A percentile compares a stretch with the other conserved stretches of the same genome.
phyloP scores from a whole-genome alignment of 768 basidiomycete species.

The Polyporus arcularius region DNA sequence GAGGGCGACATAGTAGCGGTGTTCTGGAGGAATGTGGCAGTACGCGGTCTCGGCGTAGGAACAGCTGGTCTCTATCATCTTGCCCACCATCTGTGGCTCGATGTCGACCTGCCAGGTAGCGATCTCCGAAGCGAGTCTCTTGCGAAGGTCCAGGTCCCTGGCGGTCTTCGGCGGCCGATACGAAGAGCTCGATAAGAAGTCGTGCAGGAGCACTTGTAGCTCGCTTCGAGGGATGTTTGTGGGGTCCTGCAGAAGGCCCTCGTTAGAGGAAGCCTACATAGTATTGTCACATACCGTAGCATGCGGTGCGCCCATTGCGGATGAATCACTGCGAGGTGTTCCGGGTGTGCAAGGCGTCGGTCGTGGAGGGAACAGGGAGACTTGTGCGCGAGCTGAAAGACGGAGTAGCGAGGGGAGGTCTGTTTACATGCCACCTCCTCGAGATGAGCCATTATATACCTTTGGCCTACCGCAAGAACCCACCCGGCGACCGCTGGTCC shows the following conservation, averaged over 20 bases:
- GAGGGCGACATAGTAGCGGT: conserved; percentile 39
- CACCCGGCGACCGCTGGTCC: too few species aligned
- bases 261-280: neutral
- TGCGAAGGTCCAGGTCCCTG: conserved; percentile 1
- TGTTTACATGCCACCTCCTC: too few species aligned
- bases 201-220: conserved; percentile 1
- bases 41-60: conserved; percentile 18
- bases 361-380: too few species aligned
- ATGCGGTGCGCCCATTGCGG: too few species aligned
- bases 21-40: conserved; percentile 16
- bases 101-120: conserved; percentile 1
- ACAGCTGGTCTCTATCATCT: conserved; percentile 18
- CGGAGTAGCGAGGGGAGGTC: too few species aligned
- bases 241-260: neutral
- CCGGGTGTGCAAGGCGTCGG: too few species aligned
- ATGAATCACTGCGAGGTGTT: too few species aligned
- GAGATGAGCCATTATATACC: too few species aligned
- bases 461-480: too few species aligned
- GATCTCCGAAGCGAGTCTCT: neutral
- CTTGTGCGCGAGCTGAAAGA: too few species aligned
- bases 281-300: too few species aligned
- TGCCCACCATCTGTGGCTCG: conserved; percentile 3
- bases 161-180: neutral
- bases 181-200: conserved; percentile 2
- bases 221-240: neutral